phyloP scores from a whole-genome alignment of 805 yeast species.

The Candida ponderosae region DNA sequence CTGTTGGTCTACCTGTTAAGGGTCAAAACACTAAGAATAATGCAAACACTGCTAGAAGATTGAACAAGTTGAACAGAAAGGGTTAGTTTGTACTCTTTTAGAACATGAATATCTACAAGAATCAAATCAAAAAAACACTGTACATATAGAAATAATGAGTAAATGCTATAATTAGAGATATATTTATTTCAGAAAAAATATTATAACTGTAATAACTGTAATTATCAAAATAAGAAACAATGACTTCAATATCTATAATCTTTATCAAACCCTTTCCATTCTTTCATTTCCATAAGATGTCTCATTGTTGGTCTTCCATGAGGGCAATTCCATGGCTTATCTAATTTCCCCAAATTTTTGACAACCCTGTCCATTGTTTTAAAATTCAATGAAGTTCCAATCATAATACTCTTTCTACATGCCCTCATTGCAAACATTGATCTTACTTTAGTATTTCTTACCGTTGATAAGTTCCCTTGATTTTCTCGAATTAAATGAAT shows the following conservation, averaged over 20 bases:
- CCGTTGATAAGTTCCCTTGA: slow-evolving; percentile 29
- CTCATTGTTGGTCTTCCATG: slow-evolving; percentile 98
- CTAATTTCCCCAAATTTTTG: slow-evolving; percentile 55
- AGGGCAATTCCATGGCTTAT: slow-evolving; percentile 92
- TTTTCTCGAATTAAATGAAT: slow-evolving; percentile 56
- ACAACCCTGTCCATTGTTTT: slow-evolving; percentile 66
- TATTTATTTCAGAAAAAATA: too few species aligned
- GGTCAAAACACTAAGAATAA: slow-evolving; percentile 93
- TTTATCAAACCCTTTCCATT: slow-evolving; percentile 34
- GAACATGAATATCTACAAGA: too few species aligned
- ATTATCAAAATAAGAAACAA: too few species aligned
- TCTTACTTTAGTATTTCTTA: slow-evolving; percentile 72
- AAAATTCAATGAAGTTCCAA: slow-evolving; percentile 61
- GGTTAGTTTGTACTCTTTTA: slow-evolving; percentile 22
- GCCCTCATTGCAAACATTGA: slow-evolving; percentile 92
- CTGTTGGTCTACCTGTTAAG: slow-evolving; percentile 69
- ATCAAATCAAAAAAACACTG: too few species aligned
- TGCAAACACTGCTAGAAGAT: slow-evolving; percentile 80
- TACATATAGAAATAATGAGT: too few species aligned
- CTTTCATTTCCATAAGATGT: slow-evolving; percentile 60
- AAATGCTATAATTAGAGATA: too few species aligned
- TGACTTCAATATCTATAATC: slow-evolving; percentile 29
- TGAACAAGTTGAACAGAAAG: slow-evolving; percentile 69
- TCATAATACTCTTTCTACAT: slow-evolving; percentile 89
- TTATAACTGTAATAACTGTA: too few species aligned